phyloP scores from a whole-genome alignment of 768 basidiomycete genomes.

The Galerina sulciceps region DNA sequence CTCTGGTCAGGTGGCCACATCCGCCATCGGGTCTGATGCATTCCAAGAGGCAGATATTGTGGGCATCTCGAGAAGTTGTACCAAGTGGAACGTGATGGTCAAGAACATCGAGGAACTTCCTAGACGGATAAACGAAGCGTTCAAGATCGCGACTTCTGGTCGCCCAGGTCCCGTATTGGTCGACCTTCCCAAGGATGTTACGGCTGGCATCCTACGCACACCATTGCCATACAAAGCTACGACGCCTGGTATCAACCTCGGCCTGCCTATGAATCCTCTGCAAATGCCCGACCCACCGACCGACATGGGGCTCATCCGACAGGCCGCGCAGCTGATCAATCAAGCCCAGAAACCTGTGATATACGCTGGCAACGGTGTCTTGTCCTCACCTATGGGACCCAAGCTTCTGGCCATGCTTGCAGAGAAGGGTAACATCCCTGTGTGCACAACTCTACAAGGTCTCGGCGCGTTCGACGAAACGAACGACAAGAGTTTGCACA shows the following conservation, averaged over 20 bases:
- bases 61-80: conserved; percentile 95
- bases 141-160: conserved; percentile 98
- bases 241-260: conserved; percentile 77
- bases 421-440: conserved; percentile 91
- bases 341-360: conserved; percentile 88
- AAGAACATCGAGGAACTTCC: conserved; percentile 96
- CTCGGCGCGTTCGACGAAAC: conserved; percentile 95
- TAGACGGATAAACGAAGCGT: conserved; percentile 95
- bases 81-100: conserved; percentile 99
- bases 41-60: conserved; percentile 99
- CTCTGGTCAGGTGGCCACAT: conserved; percentile 97
- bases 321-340: conserved; percentile 92
- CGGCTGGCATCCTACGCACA: conserved; percentile 86
- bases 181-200: conserved; percentile 98
- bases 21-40: conserved; percentile 97
- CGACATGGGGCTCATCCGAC: conserved; percentile 70
- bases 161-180: conserved; percentile 98
- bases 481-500: conserved; percentile 85
- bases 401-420: conserved; percentile 78
- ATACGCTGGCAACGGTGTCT: conserved; percentile 91
- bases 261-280: conserved; percentile 77
- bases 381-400: conserved; percentile 82
- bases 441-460: conserved; percentile 95
- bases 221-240: conserved; percentile 87
- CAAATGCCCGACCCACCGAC: conserved; percentile 57